Percentiles rank a stretch among this genome's conserved stretches.
These are phyloP conservation scores for Aureobasidium sp. DNA, from an alignment of 2,329 filamentous ascomycete species.

Conservation along the genomic window DNA sequence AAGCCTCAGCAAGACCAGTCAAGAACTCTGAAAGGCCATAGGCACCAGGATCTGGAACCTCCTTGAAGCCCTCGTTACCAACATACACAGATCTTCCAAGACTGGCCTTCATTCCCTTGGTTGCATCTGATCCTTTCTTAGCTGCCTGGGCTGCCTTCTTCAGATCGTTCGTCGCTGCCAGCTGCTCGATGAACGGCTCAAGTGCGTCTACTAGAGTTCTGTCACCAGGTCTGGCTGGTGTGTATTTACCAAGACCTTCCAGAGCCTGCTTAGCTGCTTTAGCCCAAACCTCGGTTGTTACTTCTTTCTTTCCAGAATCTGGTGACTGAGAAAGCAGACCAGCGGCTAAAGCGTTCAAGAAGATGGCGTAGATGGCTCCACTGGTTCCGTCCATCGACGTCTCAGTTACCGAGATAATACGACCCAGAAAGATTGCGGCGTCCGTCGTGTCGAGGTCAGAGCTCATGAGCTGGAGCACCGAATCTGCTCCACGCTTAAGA, in stretches of 20 bases:
- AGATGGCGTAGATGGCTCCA: slow-evolving; percentile 77
- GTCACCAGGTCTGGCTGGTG: slow-evolving; percentile 81
- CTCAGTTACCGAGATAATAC: slow-evolving; percentile 56
- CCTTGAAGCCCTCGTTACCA: slow-evolving; percentile 62
- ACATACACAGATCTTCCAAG: slow-evolving; percentile 79
- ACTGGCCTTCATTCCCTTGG: slow-evolving; percentile 86
- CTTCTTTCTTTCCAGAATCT: slow-evolving; percentile 22
- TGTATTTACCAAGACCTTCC: slow-evolving; percentile 68
- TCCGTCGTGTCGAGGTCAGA: slow-evolving; percentile 40
- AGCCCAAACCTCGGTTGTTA: slow-evolving; percentile 46
- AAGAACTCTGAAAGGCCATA: slow-evolving; percentile 81
- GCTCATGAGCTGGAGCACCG: slow-evolving; percentile 35
- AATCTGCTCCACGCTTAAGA: slow-evolving; percentile 78
- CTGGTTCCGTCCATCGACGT: slow-evolving; percentile 66
- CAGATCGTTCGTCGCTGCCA: slow-evolving; percentile 57
- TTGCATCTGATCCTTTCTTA: slow-evolving; percentile 66
- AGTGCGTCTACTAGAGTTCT: slow-evolving; percentile 85
- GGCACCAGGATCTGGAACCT: slow-evolving; percentile 68
- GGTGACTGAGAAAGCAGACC: slow-evolving; percentile 51
- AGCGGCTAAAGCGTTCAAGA: slow-evolving; percentile 74
- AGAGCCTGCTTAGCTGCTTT: slow-evolving; percentile 63
- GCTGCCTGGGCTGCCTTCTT: slow-evolving; percentile 68
- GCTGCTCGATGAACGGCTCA: slow-evolving; percentile 71
- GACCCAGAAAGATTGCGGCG: slow-evolving; percentile 49
- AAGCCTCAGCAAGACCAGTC: slow-evolving; percentile 54